phyloP scores from a whole-genome alignment of 352 stramenopile species.

The Aphanomyces cochlioides region DNA sequence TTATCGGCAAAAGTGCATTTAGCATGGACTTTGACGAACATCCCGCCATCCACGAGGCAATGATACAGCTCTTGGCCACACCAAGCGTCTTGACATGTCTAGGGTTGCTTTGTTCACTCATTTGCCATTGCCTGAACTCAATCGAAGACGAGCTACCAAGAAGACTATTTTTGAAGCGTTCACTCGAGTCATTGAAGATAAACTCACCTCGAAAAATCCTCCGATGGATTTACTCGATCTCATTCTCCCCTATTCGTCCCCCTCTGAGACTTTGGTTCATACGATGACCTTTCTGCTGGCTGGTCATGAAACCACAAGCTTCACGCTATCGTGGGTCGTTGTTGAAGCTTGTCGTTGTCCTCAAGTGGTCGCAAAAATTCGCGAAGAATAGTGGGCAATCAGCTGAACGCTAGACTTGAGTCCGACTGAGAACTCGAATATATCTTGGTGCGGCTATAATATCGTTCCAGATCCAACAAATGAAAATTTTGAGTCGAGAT shows the following conservation, averaged over 20 bases:
- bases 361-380: not conserved
- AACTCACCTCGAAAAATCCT: not conserved
- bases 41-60: not conserved
- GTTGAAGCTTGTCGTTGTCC: not conserved
- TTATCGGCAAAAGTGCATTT: conserved; percentile 15
- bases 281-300: conserved; percentile 13
- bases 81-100: not conserved
- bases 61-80: not conserved
- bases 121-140: conserved; percentile 5
- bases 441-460: too few species aligned
- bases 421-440: too few species aligned
- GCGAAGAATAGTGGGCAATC: not conserved
- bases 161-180: too few species aligned
- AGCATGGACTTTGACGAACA: conserved; percentile 3
- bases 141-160: not conserved
- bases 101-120: not conserved
- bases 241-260: not conserved
- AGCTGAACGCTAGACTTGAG: too few species aligned
- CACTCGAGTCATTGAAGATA: conserved; percentile 15
- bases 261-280: conserved; percentile 4
- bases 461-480: too few species aligned
- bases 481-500: too few species aligned
- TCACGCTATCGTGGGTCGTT: conserved; percentile 16
- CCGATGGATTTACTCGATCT: conserved; percentile 13
- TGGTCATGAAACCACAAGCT: conserved; percentile 22